A percentile compares a stretch with the other conserved stretches of the same genome.
Conservation (phyloP, 2,329 filamentous ascomycete genomes). For the Colletotrichum gloeosporioides region DNA sequence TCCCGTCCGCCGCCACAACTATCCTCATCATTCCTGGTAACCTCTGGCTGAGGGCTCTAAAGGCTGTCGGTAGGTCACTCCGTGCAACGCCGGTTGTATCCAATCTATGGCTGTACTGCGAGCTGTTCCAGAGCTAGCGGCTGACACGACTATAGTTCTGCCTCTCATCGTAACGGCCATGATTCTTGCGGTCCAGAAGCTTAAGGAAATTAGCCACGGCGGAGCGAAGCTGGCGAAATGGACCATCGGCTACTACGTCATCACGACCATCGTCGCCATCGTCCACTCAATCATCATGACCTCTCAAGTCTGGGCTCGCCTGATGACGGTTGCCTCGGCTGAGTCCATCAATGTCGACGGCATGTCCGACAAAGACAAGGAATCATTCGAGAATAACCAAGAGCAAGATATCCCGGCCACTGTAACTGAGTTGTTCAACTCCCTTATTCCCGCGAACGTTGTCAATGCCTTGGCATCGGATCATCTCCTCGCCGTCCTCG, state of each 20-base stretch:
- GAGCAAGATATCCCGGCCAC: slow-evolving; percentile 43
- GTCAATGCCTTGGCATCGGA: slow-evolving; percentile 51
- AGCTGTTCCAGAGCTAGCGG: background rate
- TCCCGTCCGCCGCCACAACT: slow-evolving; percentile 45
- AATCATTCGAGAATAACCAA: slow-evolving; percentile 37
- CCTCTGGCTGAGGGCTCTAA: slow-evolving; percentile 55
- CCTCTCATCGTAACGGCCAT: slow-evolving; percentile 58
- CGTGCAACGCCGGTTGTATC: rapidly evolving
- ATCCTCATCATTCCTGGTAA: slow-evolving; percentile 53
- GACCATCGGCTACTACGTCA: slow-evolving; percentile 55
- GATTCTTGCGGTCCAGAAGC: slow-evolving; percentile 54
- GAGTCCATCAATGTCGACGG: slow-evolving; percentile 33
- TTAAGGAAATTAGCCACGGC: slow-evolving; percentile 49
- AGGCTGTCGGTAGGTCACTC: slow-evolving; percentile 47
- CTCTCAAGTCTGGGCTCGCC: slow-evolving; percentile 50
- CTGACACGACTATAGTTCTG: slow-evolving; percentile 41
- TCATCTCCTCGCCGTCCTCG: slow-evolving; percentile 50
- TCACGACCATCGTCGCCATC: slow-evolving; percentile 55
- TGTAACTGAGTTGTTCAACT: slow-evolving; percentile 53
- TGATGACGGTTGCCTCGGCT: slow-evolving; percentile 43
- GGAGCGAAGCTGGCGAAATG: slow-evolving; percentile 50
- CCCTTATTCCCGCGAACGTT: slow-evolving; percentile 54
- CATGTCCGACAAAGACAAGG: slow-evolving; percentile 31
- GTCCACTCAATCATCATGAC: slow-evolving; percentile 50
- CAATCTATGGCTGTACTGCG: background rate